Percentiles rank a stretch among this genome's conserved stretches.
Conservation (phyloP, 2,329 filamentous ascomycete species). For the Trichophaea hybrida region DNA sequence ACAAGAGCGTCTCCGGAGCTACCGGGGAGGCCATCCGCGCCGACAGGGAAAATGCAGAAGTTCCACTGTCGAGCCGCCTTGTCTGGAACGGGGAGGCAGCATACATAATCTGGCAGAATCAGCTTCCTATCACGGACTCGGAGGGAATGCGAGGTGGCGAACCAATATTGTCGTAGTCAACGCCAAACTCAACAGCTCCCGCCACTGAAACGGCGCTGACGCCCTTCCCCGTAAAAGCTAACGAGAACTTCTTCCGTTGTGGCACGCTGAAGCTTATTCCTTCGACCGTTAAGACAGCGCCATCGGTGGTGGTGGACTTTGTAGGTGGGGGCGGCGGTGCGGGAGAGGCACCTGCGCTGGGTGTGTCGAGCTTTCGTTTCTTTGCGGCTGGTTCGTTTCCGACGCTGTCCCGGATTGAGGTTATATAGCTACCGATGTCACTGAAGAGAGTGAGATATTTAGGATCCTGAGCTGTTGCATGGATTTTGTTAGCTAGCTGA, state of each 20-base stretch:
- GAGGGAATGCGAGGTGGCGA: slow-evolving; percentile 21
- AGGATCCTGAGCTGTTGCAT: slow-evolving; percentile 15
- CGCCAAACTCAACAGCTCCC: slow-evolving; percentile 23
- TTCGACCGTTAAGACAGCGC: slow-evolving; percentile 43
- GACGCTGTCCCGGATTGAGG: slow-evolving; percentile 11
- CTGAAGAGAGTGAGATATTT: slow-evolving; percentile 17
- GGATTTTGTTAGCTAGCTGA: neutral
- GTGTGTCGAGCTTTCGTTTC: slow-evolving; percentile 17
- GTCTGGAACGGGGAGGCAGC: slow-evolving; percentile 26
- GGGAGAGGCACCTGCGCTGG: slow-evolving; percentile 3
- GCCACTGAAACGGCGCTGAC: slow-evolving; percentile 15
- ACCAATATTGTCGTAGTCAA: slow-evolving; percentile 47
- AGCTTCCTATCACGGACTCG: neutral
- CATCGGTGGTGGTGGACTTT: slow-evolving; percentile 4
- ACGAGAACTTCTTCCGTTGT: slow-evolving; percentile 52
- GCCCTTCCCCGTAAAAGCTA: slow-evolving; percentile 42
- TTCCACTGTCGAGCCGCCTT: slow-evolving; percentile 42
- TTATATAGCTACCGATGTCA: slow-evolving; percentile 21
- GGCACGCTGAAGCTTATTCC: slow-evolving; percentile 54
- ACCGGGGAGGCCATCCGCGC: slow-evolving; percentile 30
- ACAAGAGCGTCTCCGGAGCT: slow-evolving; percentile 42
- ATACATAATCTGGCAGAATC: slow-evolving; percentile 14
- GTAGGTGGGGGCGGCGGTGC: neutral
- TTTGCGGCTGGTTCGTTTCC: slow-evolving; percentile 3
- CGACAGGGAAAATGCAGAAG: slow-evolving; percentile 48